Evolutionary conservation across 78 protist species (phyloP).

Genomic region (Blattamonas nauphoetae): DNA sequence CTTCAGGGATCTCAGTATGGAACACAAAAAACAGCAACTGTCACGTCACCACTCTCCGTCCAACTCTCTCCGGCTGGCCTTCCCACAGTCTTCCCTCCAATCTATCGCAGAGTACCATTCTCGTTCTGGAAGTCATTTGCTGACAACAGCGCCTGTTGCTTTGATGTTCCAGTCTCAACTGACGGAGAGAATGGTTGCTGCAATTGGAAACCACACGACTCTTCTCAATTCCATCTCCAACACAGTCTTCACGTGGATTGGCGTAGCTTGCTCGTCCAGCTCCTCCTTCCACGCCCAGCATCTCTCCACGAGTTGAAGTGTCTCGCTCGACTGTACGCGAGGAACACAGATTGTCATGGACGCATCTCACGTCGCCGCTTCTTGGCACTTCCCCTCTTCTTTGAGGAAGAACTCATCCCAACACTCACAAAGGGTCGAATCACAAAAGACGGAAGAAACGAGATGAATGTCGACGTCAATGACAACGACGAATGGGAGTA

Average conservation of each 20-base stretch:
- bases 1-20: background rate
- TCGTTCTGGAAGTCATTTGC: background rate
- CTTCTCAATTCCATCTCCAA: background rate
- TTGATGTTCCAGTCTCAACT: background rate
- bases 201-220: too few species aligned
- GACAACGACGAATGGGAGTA: too few species aligned
- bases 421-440: too few species aligned
- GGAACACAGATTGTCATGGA: background rate
- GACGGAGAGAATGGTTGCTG: too few species aligned
- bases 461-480: too few species aligned
- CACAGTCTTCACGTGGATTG: background rate
- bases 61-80: background rate
- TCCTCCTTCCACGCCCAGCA: background rate
- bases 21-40: background rate
- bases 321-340: background rate
- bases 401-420: background rate
- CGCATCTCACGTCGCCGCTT: background rate
- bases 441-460: too few species aligned
- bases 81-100: background rate
- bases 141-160: background rate
- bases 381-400: background rate
- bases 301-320: background rate
- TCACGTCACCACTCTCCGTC: background rate
- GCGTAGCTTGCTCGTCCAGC: background rate
- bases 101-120: background rate